Base-by-base conservation (phyloP, 176 grass and related monocot species). In the Oropetium thomaeum region DNA sequence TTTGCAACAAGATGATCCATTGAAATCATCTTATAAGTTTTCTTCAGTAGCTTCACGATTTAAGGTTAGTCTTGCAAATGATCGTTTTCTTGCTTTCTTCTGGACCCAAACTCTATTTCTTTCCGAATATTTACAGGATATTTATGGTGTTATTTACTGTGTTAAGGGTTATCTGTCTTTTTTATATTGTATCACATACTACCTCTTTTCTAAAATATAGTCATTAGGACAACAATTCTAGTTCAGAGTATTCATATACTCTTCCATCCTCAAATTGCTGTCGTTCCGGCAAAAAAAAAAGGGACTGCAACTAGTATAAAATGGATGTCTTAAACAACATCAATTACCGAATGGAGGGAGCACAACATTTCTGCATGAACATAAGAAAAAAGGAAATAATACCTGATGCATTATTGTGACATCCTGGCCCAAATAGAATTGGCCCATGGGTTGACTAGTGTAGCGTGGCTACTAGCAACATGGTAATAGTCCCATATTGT, bases 1-100 rank as follows among this genome's bases (percentile, higher is more conserved):
- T 89, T 83, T 75, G 20, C 61, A 83, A 58, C 84, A 88, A 80
- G 89, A 96, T 59, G 89, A 96, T 47, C 77, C 83, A 85, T 92
- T 83, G 57, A 96, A 90, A 92, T 92, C 93, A 55, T 96, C 93
- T 67, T 92, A 88, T 77, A 96, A 96, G 69, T 92, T 96, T 82
- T 92, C 89, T 83, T 96, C 93, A 71, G 87, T 96, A 69, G 93
- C 87, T 80, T 96, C 89, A 32, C 86, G 93, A 82, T 96, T 92
- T 75, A 96, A 92, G 93, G 93, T 96, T 64, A 42, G 47, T 45
- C 37, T 28, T 82, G 44, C 53, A 76, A 9, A 52, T 69, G 66
- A 27, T 82, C 12, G 1, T 82, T 86, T 70, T 73, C 11, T 67
- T 77, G 29, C 11, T 83, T 47, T 77, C 25, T 43, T 71, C 25